Conservation (phyloP, 768 basidiomycete species). For the Mycena pura region DNA sequence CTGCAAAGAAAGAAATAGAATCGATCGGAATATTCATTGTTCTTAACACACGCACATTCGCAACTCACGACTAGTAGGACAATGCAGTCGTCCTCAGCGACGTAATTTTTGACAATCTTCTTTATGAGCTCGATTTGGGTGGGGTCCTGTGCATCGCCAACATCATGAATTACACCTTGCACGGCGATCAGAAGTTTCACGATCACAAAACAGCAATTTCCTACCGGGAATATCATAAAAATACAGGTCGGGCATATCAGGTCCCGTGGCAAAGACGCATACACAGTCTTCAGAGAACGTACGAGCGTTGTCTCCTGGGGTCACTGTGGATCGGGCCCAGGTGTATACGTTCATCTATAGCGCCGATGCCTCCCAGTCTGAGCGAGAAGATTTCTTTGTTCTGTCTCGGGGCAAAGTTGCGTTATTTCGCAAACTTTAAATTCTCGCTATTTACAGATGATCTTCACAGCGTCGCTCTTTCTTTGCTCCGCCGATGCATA, state of each 20-base stretch:
- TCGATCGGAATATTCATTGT: not conserved
- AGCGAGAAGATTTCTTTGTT: not conserved
- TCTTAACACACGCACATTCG: constrained; percentile 1
- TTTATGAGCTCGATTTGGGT: constrained; percentile 14
- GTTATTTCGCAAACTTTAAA: too few species aligned
- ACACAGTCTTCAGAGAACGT: constrained; percentile 19
- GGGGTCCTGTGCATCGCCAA: constrained; percentile 6
- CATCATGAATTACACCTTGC: constrained; percentile 11
- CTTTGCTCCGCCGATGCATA: too few species aligned
- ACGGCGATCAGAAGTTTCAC: not conserved
- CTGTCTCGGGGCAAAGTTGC: too few species aligned
- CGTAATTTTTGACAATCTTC: constrained; percentile 13
- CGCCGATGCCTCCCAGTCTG: not conserved
- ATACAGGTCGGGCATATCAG: constrained; percentile 14
- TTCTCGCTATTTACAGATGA: too few species aligned
- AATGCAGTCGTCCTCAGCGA: constrained; percentile 2
- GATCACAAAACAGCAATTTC: not conserved
- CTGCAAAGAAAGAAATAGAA: not conserved
- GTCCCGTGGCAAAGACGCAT: constrained; percentile 12
- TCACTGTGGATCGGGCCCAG: too few species aligned
- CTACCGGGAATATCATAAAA: constrained; percentile 16
- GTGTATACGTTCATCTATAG: too few species aligned
- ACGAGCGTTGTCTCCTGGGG: not conserved
- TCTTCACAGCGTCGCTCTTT: too few species aligned
- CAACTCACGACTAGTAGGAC: constrained; percentile 15